A percentile compares a stretch with the other conserved stretches of the same genome.
Conservation (phyloP, 495 filamentous ascomycete species). For the Tuber borchii region DNA sequence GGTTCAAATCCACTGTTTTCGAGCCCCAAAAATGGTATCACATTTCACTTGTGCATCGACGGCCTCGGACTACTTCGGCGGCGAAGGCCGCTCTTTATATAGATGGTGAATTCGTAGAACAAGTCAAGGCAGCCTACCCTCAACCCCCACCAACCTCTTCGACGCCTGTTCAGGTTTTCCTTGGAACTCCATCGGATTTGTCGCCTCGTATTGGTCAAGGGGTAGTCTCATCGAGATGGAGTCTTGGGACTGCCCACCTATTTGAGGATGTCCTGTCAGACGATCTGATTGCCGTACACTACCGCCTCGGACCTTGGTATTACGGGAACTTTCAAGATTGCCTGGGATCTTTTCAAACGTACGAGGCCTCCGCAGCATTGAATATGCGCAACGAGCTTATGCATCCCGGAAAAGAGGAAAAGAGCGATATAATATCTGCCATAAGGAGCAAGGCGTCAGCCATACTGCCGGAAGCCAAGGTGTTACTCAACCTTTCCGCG, state of each 20-base stretch:
- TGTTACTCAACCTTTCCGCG: slow-evolving; percentile 80
- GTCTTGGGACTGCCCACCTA: slow-evolving; percentile 77
- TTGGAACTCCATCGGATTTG: slow-evolving; percentile 87
- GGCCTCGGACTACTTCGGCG: slow-evolving; percentile 59
- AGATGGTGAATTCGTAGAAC: slow-evolving; percentile 87
- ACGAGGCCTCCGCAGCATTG: slow-evolving; percentile 84
- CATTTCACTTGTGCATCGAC: slow-evolving; percentile 74
- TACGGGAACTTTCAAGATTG: slow-evolving; percentile 95
- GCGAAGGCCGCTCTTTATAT: slow-evolving; percentile 85
- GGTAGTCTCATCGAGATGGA: slow-evolving; percentile 73
- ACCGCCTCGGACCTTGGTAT: slow-evolving; percentile 81
- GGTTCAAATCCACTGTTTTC: slow-evolving; percentile 79
- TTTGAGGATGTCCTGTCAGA: slow-evolving; percentile 84
- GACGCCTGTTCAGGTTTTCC: slow-evolving; percentile 77
- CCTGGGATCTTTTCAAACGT: slow-evolving; percentile 92
- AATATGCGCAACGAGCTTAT: slow-evolving; percentile 87
- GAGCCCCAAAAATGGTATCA: slow-evolving; percentile 80
- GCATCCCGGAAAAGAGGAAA: slow-evolving; percentile 84
- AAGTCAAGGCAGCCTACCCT: slow-evolving; percentile 83
- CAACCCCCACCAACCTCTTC: slow-evolving; percentile 57
- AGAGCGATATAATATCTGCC: slow-evolving; percentile 81
- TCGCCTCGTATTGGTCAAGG: slow-evolving; percentile 72
- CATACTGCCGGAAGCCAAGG: slow-evolving; percentile 70
- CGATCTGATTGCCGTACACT: slow-evolving; percentile 84
- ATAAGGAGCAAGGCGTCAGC: slow-evolving; percentile 74